Base-by-base conservation (phyloP, 2,329 filamentous ascomycete genomes). In the Atkinsonella texensis region DNA sequence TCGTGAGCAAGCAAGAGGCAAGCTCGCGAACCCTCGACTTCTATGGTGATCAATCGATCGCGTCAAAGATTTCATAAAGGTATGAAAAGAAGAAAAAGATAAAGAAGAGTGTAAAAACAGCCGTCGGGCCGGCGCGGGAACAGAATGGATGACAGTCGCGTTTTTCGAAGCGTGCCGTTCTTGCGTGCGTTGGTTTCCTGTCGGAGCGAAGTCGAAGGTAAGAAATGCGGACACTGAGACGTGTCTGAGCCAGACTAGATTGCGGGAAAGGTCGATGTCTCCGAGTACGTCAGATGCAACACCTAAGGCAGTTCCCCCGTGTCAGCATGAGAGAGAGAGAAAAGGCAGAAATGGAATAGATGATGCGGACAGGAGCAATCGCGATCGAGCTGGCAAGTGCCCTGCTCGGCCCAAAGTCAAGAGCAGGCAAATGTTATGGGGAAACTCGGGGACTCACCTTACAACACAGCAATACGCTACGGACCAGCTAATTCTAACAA, bases 191-290 rank as follows among this genome's bases (percentile, higher is more conserved):
- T 46, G 46, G 18, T 44, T 48, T 41, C 32, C 43, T 15, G 15
- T 48, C 17, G 47, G 43, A 20, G 43, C 32, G 31, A 42, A 49
- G 31, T 46, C 33, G 46, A 46, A 47, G 18, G 38, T 50, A 46
- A 52, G 35, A 52, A 49, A 54, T 51, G 50, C 53, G 53, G 48
- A 46, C 32, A 33, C 50, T 52, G 39, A 52, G 53, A 54, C 50
- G 50, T 54, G 53, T 52, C 47, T 52, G 47, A 50, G 40, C 39
- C 47, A 48, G 47, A 50, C 40, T 33, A 52, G 50, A 50, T 52
- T 50, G 45, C 45, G 48, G 31, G 41, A 42, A 28, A 28, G 42
- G 28, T 10, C 23, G 31, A 44, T 44, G 38, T 18, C 45, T 50
- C 35, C 40, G 23, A 12, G 45, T 41, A 39, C 28, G 40, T 18